Evolutionary conservation across 1,284 basidiomycete genomes (phyloP), one percentile per base, ranked within the genome.

Genomic region (Inonotus obliquus): DNA sequence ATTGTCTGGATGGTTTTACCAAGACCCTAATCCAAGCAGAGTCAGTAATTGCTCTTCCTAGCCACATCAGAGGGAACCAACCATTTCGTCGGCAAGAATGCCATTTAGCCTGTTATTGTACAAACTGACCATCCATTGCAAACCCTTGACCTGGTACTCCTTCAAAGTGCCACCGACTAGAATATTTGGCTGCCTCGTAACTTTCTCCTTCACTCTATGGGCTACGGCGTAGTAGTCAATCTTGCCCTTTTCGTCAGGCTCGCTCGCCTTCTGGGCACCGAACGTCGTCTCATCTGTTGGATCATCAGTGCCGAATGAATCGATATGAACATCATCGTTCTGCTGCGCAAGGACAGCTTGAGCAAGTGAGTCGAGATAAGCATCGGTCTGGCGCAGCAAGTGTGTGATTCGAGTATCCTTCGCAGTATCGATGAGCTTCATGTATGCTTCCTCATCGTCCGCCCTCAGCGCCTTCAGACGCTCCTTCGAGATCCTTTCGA

Each of bases 401-500:
- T 99, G 97, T 0, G 96, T 97, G 76, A 99, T 99, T 78, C 97
- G 92, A 14, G 96, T 98, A 71, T 99, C 97, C 76, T 99, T 99
- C 65, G 96, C 97, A 41, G 96, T 98, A 75, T 99, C 97, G 70
- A 99, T 96, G 69, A 99, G 90, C 74, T 96, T 96, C 83, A 99
- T 91, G 75, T 99, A 99, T 19, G 94, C 96, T 75, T 98, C 97
- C 79, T 99, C 97, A 79, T 99, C 96, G 73, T 99, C 96, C 47
- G 92, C 92, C 78, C 96, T 96, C 67, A 99, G 86, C 21, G 97
- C 97, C 78, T 94, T 96, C 68, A 99, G 81, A 93, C 96, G 94
- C 75, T 99, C 97, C 79, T 98, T 99, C 54, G 93, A 91, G 56
- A 99, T 87, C 64, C 95, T 82, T 76, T 99, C 97, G 67, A 99